phyloP scores from a whole-genome alignment of 129 eudicot genomes.

The Solidago caesia region DNA sequence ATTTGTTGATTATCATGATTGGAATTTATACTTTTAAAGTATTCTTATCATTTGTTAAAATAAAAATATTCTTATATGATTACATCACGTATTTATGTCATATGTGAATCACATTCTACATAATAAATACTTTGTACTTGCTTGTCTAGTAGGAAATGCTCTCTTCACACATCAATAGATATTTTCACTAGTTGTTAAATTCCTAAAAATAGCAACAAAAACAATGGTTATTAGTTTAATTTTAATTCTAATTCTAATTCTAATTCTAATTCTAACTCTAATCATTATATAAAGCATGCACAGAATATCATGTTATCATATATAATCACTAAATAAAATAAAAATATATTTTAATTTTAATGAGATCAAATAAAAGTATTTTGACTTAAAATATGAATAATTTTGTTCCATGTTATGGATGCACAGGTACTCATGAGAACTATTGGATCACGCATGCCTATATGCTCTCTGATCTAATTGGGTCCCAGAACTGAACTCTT shows the following conservation, averaged over 20 bases:
- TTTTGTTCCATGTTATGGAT: neutral
- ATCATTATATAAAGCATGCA: too few relatives aligned
- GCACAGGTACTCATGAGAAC: slow-evolving; percentile 33
- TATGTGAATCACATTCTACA: neutral
- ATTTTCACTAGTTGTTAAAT: neutral
- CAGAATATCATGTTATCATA: too few relatives aligned
- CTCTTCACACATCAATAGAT: neutral
- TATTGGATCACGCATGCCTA: slow-evolving; percentile 42
- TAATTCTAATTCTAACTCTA: neutral
- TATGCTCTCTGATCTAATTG: neutral
- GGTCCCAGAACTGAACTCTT: slow-evolving; percentile 12
- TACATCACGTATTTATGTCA: neutral
- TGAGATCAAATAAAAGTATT: too few relatives aligned
- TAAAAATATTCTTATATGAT: neutral
- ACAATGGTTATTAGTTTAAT: too few relatives aligned
- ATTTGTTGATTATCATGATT: too few relatives aligned
- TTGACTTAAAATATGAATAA: neutral
- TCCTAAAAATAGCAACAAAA: neutral
- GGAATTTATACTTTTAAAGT: neutral
- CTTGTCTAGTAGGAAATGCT: neutral
- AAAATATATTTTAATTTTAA: too few relatives aligned
- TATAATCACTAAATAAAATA: too few relatives aligned
- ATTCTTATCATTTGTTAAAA: neutral
- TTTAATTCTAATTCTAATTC: neutral
- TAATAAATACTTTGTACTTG: neutral